These are phyloP conservation scores for Macrotyloma uniflorum DNA, from an alignment of 306 rosid genomes.

Conservation along the genomic window DNA sequence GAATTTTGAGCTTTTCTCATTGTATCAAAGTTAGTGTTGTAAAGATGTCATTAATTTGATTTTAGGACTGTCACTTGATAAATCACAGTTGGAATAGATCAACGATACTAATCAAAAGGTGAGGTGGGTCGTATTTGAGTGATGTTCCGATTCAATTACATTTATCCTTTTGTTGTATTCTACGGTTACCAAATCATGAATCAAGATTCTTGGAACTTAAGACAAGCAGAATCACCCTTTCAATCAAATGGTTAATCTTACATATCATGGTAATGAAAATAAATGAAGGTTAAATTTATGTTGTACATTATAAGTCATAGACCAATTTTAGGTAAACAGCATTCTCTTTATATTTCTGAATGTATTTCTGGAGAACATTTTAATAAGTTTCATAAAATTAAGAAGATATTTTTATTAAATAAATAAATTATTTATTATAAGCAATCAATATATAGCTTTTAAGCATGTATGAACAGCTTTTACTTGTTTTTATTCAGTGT, in stretches of 20 bases:
- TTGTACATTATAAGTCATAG: not conserved
- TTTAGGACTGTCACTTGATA: not conserved
- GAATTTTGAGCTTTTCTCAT: conserved; percentile 40
- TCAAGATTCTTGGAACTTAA: no score
- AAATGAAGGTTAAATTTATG: not conserved
- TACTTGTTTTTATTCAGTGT: not conserved
- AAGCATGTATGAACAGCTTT: not conserved
- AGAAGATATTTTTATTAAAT: not conserved
- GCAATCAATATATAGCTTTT: not conserved
- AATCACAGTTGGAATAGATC: not conserved
- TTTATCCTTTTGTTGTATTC: not conserved
- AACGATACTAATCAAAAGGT: not conserved
- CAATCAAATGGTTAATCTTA: not conserved
- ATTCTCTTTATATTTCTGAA: not conserved
- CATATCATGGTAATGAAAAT: not conserved
- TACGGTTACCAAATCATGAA: not conserved
- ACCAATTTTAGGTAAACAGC: not conserved
- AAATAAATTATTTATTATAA: not conserved
- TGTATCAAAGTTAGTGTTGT: conserved; percentile 29
- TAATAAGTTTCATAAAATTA: not conserved
- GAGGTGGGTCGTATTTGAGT: not conserved
- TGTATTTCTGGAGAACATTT: not conserved
- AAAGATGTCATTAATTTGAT: conserved; percentile 21
- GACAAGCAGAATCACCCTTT: not conserved
- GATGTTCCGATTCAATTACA: not conserved